phyloP scores from a whole-genome alignment of 2,329 filamentous ascomycete genomes.

The Purpureocillium lavendulum region DNA sequence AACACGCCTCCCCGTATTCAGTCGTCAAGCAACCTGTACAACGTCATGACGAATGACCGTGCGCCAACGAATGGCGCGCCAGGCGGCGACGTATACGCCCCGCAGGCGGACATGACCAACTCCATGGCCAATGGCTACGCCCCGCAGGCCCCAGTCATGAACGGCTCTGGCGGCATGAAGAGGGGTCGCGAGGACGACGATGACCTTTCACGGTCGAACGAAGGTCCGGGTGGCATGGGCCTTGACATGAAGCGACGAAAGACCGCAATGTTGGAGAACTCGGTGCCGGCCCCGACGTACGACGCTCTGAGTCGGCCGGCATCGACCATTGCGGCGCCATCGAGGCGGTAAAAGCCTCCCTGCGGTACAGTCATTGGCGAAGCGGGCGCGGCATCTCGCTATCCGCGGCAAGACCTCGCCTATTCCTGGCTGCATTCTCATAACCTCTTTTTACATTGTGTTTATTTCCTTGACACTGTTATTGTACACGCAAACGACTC shows the following conservation, averaged over 20 bases:
- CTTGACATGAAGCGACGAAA: slow-evolving; percentile 71
- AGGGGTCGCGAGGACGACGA: slow-evolving; percentile 52
- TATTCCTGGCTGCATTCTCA: not conserved
- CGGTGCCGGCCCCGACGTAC: slow-evolving; percentile 40
- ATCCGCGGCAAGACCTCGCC: too few species aligned
- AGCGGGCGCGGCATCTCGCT: too few species aligned
- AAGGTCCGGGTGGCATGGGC: slow-evolving; percentile 27
- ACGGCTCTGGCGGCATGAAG: slow-evolving; percentile 46
- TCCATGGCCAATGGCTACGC: slow-evolving; percentile 56
- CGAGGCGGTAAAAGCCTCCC: slow-evolving; percentile 24
- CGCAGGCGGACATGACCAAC: slow-evolving; percentile 50
- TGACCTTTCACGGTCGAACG: slow-evolving; percentile 49
- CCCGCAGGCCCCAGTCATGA: slow-evolving; percentile 54
- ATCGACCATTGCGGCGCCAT: slow-evolving; percentile 32
- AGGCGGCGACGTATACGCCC: slow-evolving; percentile 61
- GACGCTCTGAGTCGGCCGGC: slow-evolving; percentile 40
- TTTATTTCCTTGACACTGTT: slow-evolving; percentile 12
- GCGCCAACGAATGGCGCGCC: slow-evolving; percentile 49
- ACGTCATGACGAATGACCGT: slow-evolving; percentile 76
- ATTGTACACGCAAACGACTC: slow-evolving; percentile 20
- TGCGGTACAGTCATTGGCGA: too few species aligned
- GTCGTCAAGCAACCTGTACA: slow-evolving; percentile 77
- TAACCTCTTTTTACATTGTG: slow-evolving; percentile 10
- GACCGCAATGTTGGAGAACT: slow-evolving; percentile 59
- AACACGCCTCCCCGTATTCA: slow-evolving; percentile 67